Evolutionary conservation across 441 rosid species (phyloP), one percentile per base, ranked within the genome.

Genomic region (Pelargonium citronellum): DNA sequence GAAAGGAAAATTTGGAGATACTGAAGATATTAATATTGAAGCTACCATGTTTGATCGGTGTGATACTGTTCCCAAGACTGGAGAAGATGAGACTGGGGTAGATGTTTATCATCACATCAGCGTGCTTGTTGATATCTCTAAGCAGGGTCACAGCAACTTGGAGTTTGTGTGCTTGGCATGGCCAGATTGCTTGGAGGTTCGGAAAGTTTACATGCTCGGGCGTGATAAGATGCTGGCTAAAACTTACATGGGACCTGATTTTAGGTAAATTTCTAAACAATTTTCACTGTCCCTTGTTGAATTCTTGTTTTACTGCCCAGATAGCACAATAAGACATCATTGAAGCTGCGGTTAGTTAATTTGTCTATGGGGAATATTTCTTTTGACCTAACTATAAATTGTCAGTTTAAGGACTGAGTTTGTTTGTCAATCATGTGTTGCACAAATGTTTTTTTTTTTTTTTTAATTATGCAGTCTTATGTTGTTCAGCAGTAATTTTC

Each of bases 31-130:
- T 61, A 79, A 88, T 70, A 78, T 89, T 67, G 86, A 91, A 79
- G 89, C 71, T 7, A 83, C 91, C 3, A 83, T 90, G 93, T 86
- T 88, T 81, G 92, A 87, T 55, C 94, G 92, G 1, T 79, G 70
- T 19, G 73, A 71, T 67, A 39, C 67, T 39, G 80, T 83, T 64
- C 83, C 86, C 1, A 84, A 74, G 47, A 34, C 74, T 0, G 87
- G 83, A 39, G 85, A 84, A 34, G 89, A 85, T 77, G 74, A 81
- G 79, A 68, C 81, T 2, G 85, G 77, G 9, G 76, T 74, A 64
- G 83, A 87, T 68, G 68, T 80, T 43, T 77, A 80, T 27, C 87
- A 83, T 73, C 94, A 87, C 73, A 72, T 89, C 16, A 87, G 86
- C 77, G 41, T 91, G 68, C 75, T 87, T 19, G 82, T 88, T 19